Conservation (phyloP, 176 grass and related monocot species). For the Miscanthus lutarioriparius region DNA sequence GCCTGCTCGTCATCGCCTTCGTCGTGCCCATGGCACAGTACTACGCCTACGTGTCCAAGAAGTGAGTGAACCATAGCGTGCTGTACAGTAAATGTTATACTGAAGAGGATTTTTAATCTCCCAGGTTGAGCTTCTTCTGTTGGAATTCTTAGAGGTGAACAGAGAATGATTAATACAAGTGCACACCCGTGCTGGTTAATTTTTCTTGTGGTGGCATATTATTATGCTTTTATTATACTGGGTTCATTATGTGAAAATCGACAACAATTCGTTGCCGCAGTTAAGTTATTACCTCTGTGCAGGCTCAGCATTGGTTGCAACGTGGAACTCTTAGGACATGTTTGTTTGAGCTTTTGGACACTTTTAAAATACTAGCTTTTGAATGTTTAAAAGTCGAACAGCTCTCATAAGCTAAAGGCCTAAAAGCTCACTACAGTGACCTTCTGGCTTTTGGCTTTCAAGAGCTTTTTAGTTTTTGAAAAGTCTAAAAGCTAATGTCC, state of each 20-base stretch:
- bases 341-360: neutral
- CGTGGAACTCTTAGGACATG: neutral
- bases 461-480: neutral
- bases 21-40: conserved; percentile 99
- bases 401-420: neutral
- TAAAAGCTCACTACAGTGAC: neutral
- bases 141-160: conserved; percentile 32
- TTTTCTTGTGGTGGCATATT: neutral
- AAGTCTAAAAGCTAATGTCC: neutral
- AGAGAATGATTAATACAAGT: conserved; percentile 27
- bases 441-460: neutral
- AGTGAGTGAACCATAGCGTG: conserved; percentile 19
- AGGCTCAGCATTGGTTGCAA: neutral
- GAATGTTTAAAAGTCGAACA: neutral
- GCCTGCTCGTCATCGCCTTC: conserved; percentile 93
- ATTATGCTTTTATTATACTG: neutral
- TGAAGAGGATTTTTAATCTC: neutral
- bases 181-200: conserved; percentile 13
- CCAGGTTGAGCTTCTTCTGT: conserved; percentile 1
- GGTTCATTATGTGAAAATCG: neutral
- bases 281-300: neutral
- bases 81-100: conserved; percentile 41
- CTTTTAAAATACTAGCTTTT: neutral
- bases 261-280: neutral
- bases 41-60: conserved; percentile 97